Percentiles rank a stretch among this genome's conserved stretches.
Evolutionary conservation across 2,329 filamentous ascomycete species (phyloP).

Genomic region (Aschersonia sp.): DNA sequence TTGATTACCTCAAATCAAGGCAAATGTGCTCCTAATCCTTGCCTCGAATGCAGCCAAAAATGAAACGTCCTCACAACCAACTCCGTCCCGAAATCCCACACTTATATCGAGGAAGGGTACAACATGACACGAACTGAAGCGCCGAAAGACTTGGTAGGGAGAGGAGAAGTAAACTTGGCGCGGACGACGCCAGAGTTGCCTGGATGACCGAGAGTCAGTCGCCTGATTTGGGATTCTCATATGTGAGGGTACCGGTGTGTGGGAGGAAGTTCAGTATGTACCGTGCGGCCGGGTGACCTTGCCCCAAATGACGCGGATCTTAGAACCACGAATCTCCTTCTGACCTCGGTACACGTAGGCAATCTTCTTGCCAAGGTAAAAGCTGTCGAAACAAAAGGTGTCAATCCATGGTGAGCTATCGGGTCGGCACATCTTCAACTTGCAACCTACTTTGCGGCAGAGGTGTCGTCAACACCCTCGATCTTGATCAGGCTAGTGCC

Average conservation of each 20-base stretch:
- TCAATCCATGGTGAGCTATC: neutral
- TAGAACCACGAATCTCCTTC: slow-evolving; percentile 90
- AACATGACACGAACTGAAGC: slow-evolving; percentile 94
- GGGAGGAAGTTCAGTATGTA: slow-evolving; percentile 22
- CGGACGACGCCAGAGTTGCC: slow-evolving; percentile 97
- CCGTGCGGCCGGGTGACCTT: slow-evolving; percentile 94
- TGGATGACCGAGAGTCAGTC: slow-evolving; percentile 17
- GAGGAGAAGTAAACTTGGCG: slow-evolving; percentile 92
- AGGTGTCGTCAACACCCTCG: slow-evolving; percentile 86
- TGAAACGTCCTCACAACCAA: slow-evolving; percentile 48
- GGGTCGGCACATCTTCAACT: too few relatives aligned
- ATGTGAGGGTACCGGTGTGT: too few relatives aligned
- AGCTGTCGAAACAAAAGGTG: slow-evolving; percentile 29
- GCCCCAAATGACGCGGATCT: slow-evolving; percentile 99
- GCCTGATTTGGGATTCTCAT: neutral
- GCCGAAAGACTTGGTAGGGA: slow-evolving; percentile 93
- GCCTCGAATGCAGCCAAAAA: slow-evolving; percentile 45
- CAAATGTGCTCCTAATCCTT: slow-evolving; percentile 34
- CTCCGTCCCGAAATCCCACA: slow-evolving; percentile 35
- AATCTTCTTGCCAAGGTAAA: slow-evolving; percentile 98
- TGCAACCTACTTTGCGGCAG: slow-evolving; percentile 64
- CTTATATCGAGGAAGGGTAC: slow-evolving; percentile 96
- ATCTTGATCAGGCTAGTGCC: slow-evolving; percentile 95
- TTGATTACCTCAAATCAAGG: slow-evolving; percentile 40
- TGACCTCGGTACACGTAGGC: slow-evolving; percentile 96